A percentile compares a stretch with the other conserved stretches of the same genome.
Conservation (phyloP, 352 stramenopile genomes). For the Pythium angustatum region DNA sequence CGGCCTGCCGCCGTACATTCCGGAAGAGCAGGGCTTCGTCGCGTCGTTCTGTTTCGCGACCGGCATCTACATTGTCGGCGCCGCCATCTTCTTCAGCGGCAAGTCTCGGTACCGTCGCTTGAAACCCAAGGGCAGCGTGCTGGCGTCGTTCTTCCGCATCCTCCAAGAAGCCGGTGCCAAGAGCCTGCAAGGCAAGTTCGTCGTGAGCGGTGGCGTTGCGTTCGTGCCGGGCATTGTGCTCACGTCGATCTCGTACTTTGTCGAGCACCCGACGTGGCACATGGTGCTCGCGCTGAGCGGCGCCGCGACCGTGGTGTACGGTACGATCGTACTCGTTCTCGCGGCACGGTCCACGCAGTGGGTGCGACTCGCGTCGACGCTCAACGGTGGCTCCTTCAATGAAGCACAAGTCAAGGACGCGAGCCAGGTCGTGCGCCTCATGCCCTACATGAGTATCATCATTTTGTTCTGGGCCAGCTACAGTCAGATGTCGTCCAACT, state of each 20-base stretch:
- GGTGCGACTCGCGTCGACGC: conserved; percentile 45
- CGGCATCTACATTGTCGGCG: conserved; percentile 68
- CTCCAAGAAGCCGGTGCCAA: conserved; percentile 31
- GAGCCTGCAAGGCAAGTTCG: conserved; percentile 52
- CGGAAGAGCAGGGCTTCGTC: conserved; percentile 86
- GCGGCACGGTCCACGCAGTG: conserved; percentile 63
- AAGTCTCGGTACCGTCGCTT: conserved; percentile 65
- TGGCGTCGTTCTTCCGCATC: conserved; percentile 55
- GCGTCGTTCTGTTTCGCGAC: conserved; percentile 87
- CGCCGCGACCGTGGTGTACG: conserved; percentile 58
- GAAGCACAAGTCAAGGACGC: conserved; percentile 68
- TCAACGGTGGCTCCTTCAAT: conserved; percentile 60
- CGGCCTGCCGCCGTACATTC: conserved; percentile 82
- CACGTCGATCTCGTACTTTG: conserved; percentile 81
- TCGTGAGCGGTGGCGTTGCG: conserved; percentile 69
- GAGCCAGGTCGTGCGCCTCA: conserved; percentile 73
- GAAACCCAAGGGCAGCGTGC: conserved; percentile 73
- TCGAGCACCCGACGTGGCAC: conserved; percentile 57
- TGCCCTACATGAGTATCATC: conserved; percentile 80
- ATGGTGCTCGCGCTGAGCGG: conserved; percentile 60
- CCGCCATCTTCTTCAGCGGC: conserved; percentile 76
- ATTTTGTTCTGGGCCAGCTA: conserved; percentile 89
- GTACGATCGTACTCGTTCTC: conserved; percentile 67
- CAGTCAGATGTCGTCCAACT: conserved; percentile 83
- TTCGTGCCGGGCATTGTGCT: conserved; percentile 77